Percentiles rank a stretch among this genome's conserved stretches.
These are phyloP conservation scores for Pseudofabraea citricarpa DNA, from an alignment of 2,329 filamentous ascomycete species.

Conservation along the genomic window DNA sequence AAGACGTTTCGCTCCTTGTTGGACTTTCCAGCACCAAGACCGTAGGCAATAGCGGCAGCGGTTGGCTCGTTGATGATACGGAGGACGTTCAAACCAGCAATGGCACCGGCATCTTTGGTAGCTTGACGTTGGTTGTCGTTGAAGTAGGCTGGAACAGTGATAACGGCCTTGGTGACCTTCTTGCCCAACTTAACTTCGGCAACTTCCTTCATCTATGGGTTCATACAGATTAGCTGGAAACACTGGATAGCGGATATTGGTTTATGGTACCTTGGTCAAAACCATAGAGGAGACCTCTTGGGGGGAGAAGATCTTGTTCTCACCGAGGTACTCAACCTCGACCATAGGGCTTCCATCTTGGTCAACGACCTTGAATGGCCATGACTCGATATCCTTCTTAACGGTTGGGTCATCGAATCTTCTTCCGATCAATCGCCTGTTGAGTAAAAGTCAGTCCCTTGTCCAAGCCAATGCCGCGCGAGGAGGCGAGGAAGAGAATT, in stretches of 20 bases:
- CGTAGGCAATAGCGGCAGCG: conserved; percentile 96
- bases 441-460: neutral
- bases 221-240: too few species aligned
- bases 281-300: conserved; percentile 99
- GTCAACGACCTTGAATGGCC: conserved; percentile 98
- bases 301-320: conserved; percentile 93
- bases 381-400: conserved; percentile 96
- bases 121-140: conserved; percentile 99
- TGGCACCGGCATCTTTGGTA: conserved; percentile 98
- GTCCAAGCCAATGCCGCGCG: too few species aligned
- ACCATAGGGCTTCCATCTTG: conserved; percentile 85
- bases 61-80: conserved; percentile 99
- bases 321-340: conserved; percentile 90
- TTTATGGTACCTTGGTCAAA: conserved; percentile 90
- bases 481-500: too few species aligned
- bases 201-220: conserved; percentile 90
- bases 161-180: conserved; percentile 98
- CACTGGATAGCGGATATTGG: too few species aligned
- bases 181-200: conserved; percentile 97
- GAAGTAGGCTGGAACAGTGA: conserved; percentile 99
- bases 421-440: conserved; percentile 93
- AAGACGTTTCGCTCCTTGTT: conserved; percentile 98
- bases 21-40: conserved; percentile 90
- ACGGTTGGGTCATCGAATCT: conserved; percentile 92
- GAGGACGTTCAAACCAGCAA: conserved; percentile 94